Evolutionary conservation across 805 yeast species (phyloP), one percentile per base, ranked within the genome.

Genomic region (Candida khao-thaluensis): DNA sequence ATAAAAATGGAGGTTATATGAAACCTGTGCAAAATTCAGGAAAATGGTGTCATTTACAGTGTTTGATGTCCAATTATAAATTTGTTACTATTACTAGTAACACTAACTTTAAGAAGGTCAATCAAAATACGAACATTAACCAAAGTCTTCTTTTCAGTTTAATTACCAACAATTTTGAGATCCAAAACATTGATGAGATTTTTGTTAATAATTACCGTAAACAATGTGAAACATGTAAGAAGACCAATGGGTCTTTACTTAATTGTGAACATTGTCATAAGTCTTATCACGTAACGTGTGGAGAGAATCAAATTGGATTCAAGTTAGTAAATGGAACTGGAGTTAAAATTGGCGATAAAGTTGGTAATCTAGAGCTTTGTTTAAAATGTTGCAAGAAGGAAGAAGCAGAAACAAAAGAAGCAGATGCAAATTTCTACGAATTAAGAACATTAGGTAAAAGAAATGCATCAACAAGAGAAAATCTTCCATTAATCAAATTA

Each of bases 1-100:
- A 77, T 59, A 6, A 55, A 60, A 2, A 36, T 48, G 28, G 71
- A 71, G 90, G 83, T 49, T 85, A 80, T 21, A 56, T 87, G 49
- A 84, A 85, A 51, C 70, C 87, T n/a, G 79, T 93, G 0, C 48
- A 54, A 3, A 75, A 71, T 40, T 47, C 65, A 0, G 85, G 85
- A 1, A 68, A 71, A 41, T 89, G 96, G 96, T 79, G 81, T 23
- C 96, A 89, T 64, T 62, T 82, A 2, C 44, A 76, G 2, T 89
- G 97, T 60, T 81, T 90, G 0, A 35, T 84, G 0, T 80, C 81
- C 53, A 63, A 66, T 20, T 60, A 74, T 4, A 61, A 64, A n/a
- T 54, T 72, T 4, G 53, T 15, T 31, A 59, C 10, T 14, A 12
- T 38, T 14, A 22, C 18, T 3, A 25, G 18, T 15, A 30, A 30